A percentile compares a stretch with the other conserved stretches of the same genome.
phyloP scores from a whole-genome alignment of 148 eudicot genomes.

The Arbutus unedo region DNA sequence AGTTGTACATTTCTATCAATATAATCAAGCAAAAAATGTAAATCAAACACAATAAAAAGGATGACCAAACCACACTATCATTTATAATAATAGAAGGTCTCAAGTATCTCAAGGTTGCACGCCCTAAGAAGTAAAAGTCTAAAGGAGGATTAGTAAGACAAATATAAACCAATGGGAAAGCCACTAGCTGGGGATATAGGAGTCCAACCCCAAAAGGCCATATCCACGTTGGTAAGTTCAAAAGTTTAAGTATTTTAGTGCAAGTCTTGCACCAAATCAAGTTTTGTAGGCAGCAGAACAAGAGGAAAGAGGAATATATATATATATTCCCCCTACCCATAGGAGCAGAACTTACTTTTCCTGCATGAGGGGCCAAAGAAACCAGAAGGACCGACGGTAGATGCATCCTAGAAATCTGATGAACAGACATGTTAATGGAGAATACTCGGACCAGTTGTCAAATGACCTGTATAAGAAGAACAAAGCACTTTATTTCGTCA shows the following conservation, averaged over 20 bases:
- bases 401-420: conserved; percentile 21
- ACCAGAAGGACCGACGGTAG: conserved; percentile 20
- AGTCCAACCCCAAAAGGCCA: conserved; percentile 16
- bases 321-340: conserved; percentile 15
- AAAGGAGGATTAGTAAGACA: conserved; percentile 14
- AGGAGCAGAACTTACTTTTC: conserved; percentile 38
- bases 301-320: conserved; percentile 18
- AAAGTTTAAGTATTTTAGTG: conserved; percentile 23
- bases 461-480: conserved; percentile 9
- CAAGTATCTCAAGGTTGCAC: conserved; percentile 20
- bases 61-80: conserved; percentile 18
- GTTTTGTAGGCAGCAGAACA: conserved; percentile 28
- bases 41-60: background rate
- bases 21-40: background rate
- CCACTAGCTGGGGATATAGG: conserved; percentile 12
- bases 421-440: conserved; percentile 14
- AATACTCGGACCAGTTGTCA: conserved; percentile 9
- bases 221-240: conserved; percentile 35
- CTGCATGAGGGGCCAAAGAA: conserved; percentile 30
- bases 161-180: conserved; percentile 8
- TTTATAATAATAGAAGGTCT: background rate
- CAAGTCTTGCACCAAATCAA: conserved; percentile 25
- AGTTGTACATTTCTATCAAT: background rate
- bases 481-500: conserved; percentile 16
- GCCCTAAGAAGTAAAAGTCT: conserved; percentile 6